Base-by-base conservation (phyloP, 2,329 filamentous ascomycete genomes). In the Bisporella sp. region DNA sequence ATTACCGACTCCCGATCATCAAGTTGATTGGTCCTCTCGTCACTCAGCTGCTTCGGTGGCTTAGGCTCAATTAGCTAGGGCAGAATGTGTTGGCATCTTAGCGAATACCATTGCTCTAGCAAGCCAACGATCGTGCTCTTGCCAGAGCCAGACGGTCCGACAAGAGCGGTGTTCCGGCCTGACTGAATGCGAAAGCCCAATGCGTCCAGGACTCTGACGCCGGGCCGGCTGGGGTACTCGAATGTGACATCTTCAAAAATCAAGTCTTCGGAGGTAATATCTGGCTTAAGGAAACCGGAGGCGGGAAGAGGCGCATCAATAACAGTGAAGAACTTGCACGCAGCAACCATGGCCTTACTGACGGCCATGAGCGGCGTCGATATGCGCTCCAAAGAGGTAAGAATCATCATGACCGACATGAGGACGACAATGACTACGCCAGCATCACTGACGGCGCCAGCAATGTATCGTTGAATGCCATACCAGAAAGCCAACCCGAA, bases 401-500 rank as follows among this genome's bases (percentile, higher is more conserved):
- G 8, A 8, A n/a, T n/a, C 35, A 39, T 39, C 8, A 39, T 8
- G 35, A 39, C 35, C n/a, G 35, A 39, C 8, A 81, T 75, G 3
- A 64, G 52, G 7, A 62, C 59, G 39, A 81, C 71, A 31, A n/a
- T n/a, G n/a, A n/a, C n/a, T n/a, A n/a, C 82, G 41, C 78, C 73
- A 7, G 81, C 68, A 51, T 68, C 70, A 12, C 69, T 56, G 40
- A 84, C 62, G n/a, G 69, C 68, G 1, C 72, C 72, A 8, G 77
- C 69, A 39, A 39, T 39, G 45, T 66, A 74, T 0, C 74, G 71
- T 57, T 73, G 76, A 41, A 75, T 73, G 4, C 81, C 82, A 56
- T 77, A 84, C 79, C 79, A 85, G 54, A 85, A 85, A 6, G 75
- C 70, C 29, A 84, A 68, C 1, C 73, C 75, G 54, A 82, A 8